phyloP scores from a whole-genome alignment of 1,284 basidiomycete species.

The Malassezia pachydermatis region DNA sequence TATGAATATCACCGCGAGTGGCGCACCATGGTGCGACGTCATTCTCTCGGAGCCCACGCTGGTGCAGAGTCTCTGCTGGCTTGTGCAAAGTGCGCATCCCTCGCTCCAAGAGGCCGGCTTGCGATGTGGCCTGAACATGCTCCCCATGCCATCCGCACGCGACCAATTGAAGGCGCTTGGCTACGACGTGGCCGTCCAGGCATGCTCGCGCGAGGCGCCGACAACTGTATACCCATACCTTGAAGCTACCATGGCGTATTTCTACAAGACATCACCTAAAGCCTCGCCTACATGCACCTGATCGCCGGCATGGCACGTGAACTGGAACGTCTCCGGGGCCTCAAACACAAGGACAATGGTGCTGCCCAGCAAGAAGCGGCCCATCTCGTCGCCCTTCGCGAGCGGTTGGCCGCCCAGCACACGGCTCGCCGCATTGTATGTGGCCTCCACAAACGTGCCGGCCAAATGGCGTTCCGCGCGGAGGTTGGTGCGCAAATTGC shows the following conservation, averaged over 20 bases:
- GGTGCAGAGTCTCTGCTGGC: constrained; percentile 31
- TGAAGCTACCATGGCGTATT: background rate
- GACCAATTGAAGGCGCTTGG: constrained; percentile 4
- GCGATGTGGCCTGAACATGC: constrained; percentile 8
- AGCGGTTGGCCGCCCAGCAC: constrained; percentile 81
- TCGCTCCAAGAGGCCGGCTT: constrained; percentile 8
- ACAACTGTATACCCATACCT: background rate
- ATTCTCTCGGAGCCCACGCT: constrained; percentile 29
- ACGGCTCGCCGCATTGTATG: constrained; percentile 37
- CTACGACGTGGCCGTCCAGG: constrained; percentile 4
- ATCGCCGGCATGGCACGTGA: constrained; percentile 67
- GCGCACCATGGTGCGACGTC: constrained; percentile 18
- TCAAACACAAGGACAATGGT: constrained; percentile 96
- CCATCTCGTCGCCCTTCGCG: constrained; percentile 82
- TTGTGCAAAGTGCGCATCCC: constrained; percentile 15
- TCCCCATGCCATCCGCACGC: background rate
- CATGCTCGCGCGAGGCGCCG: background rate
- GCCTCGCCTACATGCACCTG: constrained; percentile 78
- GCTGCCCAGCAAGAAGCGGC: constrained; percentile 86
- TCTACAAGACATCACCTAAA: constrained; percentile 46
- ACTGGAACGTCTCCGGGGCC: constrained; percentile 74
- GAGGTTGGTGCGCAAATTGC: constrained; percentile 53
- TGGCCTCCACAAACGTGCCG: constrained; percentile 84
- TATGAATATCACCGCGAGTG: constrained; percentile 40
- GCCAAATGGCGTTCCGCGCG: constrained; percentile 46